Base-by-base conservation (phyloP, 2,329 filamentous ascomycete genomes). In the Colletotrichum acutatum region DNA sequence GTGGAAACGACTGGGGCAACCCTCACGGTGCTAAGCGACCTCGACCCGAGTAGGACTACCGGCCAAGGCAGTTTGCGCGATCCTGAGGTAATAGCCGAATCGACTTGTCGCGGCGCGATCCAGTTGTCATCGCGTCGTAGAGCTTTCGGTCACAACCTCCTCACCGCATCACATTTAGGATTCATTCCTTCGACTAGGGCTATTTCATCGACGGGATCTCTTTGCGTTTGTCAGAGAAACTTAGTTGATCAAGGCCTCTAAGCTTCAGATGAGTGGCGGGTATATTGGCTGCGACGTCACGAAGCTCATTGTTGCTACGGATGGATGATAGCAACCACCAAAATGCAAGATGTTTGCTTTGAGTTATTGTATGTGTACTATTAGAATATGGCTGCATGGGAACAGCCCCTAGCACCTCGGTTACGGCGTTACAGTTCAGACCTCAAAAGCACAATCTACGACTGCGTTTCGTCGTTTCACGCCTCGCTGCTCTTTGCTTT, bases 1-100 rank as follows among this genome's bases (percentile, higher is more conserved):
- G 82, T 60, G 84, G 83, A 68, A 83, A 91, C 71, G 91, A 92
- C 68, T 91, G 90, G 82, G 94, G 93, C 86, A 96, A 96, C 78
- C 94, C 94, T 6, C 94, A 96, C 77, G 93, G 93, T 34, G 91
- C 92, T 4, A 97, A 97, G 84, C 88, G 94, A 76, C 92, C 93
- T 76, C 89, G 94, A 75, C 93, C 93, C 74, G 94, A 95, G 80
- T 88, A 86, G 81, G 71, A 62, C 30, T 61, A 60, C 19, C 24
- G 66, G 28, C 42, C n/a, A 11, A 30, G 53, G 54, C 34, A 42
- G 19, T 58, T 56, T 26, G 28, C 22, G 24, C 34, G 62, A 53
- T 14, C 12, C n/a, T 30, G 26, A 46, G 16, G 22, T 12, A 56
- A 37, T 8, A 14, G 37, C 37, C 2, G 37, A 2, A 19, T 7